Base-by-base conservation (phyloP, 371 early-diverging fungal species). In the Capillidium rhysosporum region DNA sequence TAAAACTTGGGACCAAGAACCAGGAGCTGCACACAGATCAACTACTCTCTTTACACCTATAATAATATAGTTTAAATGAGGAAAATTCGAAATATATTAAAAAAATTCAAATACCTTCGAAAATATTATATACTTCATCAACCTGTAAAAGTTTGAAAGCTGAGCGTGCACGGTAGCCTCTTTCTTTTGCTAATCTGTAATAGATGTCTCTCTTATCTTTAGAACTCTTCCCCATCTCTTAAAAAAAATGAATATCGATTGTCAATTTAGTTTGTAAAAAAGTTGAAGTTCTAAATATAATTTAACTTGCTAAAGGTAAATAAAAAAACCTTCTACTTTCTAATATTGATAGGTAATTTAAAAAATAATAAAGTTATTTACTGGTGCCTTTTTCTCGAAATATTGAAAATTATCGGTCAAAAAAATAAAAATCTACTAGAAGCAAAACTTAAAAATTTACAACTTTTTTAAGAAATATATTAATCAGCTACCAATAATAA, bases 11-110 rank as follows among this genome's bases (percentile, higher is more conserved):
- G 88, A 84, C 99, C 99, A 98, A 67, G 92, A 90, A 21, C 99
- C 99, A 0, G 99, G 99, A 1, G 99, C 98, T 16, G 98, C 98
- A 68, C 98, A 99, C 41, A 99, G 73, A 73, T 98, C 98, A 24
- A 99, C 97, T 24, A 87, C 89, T 56, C 82, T 72, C 29, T 16
- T 21, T 16, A 57, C 67, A 58, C 48, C 67, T 58, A 56, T 16
- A 25, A 31, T 1, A 23, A 40, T 18, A 23, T 51, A 44, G 1
- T 30, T 2, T 5, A 48, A 3, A 21, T 40, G 28, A 52, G 24
- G 34, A 25, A 41, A 30, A 0, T 30, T 24, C 29, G 23, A 12
- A 16, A 49, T 26, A 28, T 4, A 25, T 14, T 30, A 28, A 14
- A 21, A 55, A 7, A 16, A 29, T 16, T 40, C 2, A n/a, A 38